Evolutionary conservation across 2,329 filamentous ascomycete genomes (phyloP), one percentile per base, ranked within the genome.

Genomic region (Epichloe brachyelytri): DNA sequence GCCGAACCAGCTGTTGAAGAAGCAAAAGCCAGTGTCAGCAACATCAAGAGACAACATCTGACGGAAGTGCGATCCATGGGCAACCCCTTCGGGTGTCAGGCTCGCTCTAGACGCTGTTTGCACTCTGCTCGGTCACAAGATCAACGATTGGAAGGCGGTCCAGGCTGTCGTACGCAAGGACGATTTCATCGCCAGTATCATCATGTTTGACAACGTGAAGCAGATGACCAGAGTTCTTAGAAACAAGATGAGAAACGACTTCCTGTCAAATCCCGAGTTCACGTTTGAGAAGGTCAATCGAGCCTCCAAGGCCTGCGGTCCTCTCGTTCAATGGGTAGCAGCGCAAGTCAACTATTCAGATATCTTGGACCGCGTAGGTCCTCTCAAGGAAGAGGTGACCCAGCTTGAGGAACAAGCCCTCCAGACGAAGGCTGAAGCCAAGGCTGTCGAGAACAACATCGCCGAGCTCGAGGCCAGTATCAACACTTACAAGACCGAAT

Each of bases 331-430:
- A 64, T 98, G 93, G 93, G 91, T 95, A 3, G 79, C 88, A 65
- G 94, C 93, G 19, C 93, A 98, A 69, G 93, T 98, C 63, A 89
- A 87, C 62, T 98, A 95, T 68, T 95, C 91, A n/a, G 89, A 93
- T 58, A 98, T 98, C 60, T 73, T 98, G 56, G 90, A 97, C 64
- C 83, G 88, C 38, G 89, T 98, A 53, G 94, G 91, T 2, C 93
- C 93, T 22, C 74, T 98, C 51, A 85, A 91, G 63, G 85, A 91
- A 47, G 93, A 98, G 68, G 91, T 98, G 44, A 78, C 80, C 22
- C 76, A 86, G 62, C 80, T 98, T 17, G 89, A 97, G 68, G 85
- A 94, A 53, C 81, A 91, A 65, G 88, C 91, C 34, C 74, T 95
- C 46, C 82, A 94, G 68, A 98, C 93, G 17, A 95, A 94, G 70